These are phyloP conservation scores for Delphinella strobiligena DNA, from an alignment of 2,329 filamentous ascomycete species.

Conservation along the genomic window DNA sequence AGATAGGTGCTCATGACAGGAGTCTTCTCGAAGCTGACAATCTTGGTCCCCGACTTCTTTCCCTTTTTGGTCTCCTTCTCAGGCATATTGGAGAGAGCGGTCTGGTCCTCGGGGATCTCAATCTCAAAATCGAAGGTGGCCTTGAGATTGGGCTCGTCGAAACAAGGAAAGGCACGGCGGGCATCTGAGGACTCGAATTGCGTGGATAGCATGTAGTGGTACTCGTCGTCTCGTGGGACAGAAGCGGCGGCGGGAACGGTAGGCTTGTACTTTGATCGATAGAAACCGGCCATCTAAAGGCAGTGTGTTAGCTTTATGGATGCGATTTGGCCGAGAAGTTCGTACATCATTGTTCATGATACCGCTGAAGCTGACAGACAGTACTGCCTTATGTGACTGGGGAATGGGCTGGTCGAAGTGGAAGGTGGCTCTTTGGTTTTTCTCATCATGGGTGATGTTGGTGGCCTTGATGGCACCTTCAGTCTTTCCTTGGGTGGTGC, in stretches of 20 bases:
- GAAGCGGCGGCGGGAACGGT: constrained; percentile 57
- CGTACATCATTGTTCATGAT: constrained; percentile 71
- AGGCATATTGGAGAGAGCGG: constrained; percentile 92
- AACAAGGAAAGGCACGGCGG: constrained; percentile 89
- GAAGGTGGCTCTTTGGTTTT: constrained; percentile 72
- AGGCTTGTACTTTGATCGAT: constrained; percentile 87
- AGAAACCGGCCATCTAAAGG: constrained; percentile 70
- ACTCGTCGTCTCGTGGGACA: constrained; percentile 59
- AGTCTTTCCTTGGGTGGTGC: constrained; percentile 45
- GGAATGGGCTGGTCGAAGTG: constrained; percentile 62
- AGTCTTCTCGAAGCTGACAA: constrained; percentile 69
- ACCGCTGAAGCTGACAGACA: constrained; percentile 66
- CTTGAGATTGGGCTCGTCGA: constrained; percentile 95
- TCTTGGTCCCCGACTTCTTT: constrained; percentile 50
- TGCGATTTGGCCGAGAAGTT: constrained; percentile 1
- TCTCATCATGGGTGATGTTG: constrained; percentile 66
- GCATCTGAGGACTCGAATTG: constrained; percentile 97
- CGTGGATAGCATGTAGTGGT: constrained; percentile 69
- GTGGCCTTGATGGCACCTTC: constrained; percentile 48
- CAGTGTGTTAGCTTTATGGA: neutral
- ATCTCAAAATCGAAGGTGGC: constrained; percentile 90
- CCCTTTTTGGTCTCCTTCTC: constrained; percentile 61
- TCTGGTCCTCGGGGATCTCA: constrained; percentile 78
- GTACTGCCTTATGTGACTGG: constrained; percentile 49
- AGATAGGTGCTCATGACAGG: constrained; percentile 86